Conservation (phyloP, 371 early-diverging fungal genomes). For the Rhizopus microsporus region DNA sequence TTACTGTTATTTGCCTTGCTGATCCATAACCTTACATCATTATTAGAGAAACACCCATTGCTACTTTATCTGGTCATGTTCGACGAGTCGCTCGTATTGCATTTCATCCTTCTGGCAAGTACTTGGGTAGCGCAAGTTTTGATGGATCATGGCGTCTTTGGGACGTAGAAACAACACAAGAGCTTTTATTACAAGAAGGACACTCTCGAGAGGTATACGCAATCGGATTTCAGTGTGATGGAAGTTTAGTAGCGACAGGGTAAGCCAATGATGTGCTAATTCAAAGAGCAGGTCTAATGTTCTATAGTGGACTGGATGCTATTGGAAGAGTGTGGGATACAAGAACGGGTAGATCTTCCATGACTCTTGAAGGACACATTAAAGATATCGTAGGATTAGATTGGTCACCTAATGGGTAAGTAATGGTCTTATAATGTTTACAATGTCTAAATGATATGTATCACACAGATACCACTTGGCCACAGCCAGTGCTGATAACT, state of each 20-base stretch:
- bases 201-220: conserved; percentile 92
- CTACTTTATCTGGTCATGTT: conserved; percentile 78
- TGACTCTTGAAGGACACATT: conserved; percentile 90
- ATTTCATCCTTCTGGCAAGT: conserved; percentile 91
- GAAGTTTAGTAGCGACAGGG: conserved; percentile 89
- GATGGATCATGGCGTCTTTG: conserved; percentile 96
- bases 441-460: not conserved
- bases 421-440: not conserved
- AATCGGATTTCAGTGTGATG: conserved; percentile 90
- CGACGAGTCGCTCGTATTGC: conserved; percentile 84
- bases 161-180: conserved; percentile 79
- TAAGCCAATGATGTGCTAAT: conserved; percentile 25
- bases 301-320: conserved; percentile 79
- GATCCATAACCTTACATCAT: conserved; percentile 3
- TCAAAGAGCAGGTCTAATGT: not conserved
- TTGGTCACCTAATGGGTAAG: conserved; percentile 89
- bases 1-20: not conserved
- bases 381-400: conserved; percentile 86
- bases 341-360: conserved; percentile 86
- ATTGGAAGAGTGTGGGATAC: conserved; percentile 95
- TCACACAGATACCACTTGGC: conserved; percentile 67
- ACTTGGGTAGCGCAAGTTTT: conserved; percentile 85
- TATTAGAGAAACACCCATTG: conserved; percentile 76
- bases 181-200: conserved; percentile 90
- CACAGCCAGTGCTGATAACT: conserved; percentile 81